Percentiles rank a stretch among this genome's conserved stretches.
Conservation (phyloP, 2,329 filamentous ascomycete species). For the Rasamsonia emersonii region DNA sequence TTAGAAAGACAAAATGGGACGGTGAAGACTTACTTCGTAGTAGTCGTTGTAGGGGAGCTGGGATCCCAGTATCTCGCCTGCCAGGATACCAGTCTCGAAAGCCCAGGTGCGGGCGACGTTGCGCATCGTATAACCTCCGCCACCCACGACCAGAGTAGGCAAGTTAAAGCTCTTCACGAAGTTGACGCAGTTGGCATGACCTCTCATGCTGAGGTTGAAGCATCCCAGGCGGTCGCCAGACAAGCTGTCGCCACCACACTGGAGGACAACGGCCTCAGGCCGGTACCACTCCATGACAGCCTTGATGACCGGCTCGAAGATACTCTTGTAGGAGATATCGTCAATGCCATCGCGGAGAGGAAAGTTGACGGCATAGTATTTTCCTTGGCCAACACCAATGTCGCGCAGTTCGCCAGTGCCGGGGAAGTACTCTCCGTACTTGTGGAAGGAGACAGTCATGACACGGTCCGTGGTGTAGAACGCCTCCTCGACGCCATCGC, state of each 20-base stretch:
- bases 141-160: constrained; percentile 57
- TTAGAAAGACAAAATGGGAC: not conserved
- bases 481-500: constrained; percentile 61
- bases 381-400: constrained; percentile 58
- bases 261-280: constrained; percentile 59
- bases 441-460: constrained; percentile 65
- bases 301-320: constrained; percentile 60
- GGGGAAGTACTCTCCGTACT: constrained; percentile 65
- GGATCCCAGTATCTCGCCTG: constrained; percentile 70
- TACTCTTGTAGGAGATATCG: constrained; percentile 57
- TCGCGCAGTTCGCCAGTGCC: constrained; percentile 61
- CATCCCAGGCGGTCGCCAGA: constrained; percentile 60
- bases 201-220: constrained; percentile 63
- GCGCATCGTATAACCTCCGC: constrained; percentile 62
- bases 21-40: constrained; percentile 52
- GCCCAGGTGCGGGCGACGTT: constrained; percentile 56
- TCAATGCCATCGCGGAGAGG: constrained; percentile 62
- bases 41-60: constrained; percentile 96
- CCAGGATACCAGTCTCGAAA: constrained; percentile 68
- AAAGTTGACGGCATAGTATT: constrained; percentile 62
- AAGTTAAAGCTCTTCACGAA: constrained; percentile 61
- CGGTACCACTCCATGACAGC: constrained; percentile 62
- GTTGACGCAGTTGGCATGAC: constrained; percentile 61
- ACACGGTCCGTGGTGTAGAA: constrained; percentile 65
- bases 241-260: constrained; percentile 60